Base-by-base conservation (phyloP, 441 rosid genomes). In the Pelargonium citronellum region DNA sequence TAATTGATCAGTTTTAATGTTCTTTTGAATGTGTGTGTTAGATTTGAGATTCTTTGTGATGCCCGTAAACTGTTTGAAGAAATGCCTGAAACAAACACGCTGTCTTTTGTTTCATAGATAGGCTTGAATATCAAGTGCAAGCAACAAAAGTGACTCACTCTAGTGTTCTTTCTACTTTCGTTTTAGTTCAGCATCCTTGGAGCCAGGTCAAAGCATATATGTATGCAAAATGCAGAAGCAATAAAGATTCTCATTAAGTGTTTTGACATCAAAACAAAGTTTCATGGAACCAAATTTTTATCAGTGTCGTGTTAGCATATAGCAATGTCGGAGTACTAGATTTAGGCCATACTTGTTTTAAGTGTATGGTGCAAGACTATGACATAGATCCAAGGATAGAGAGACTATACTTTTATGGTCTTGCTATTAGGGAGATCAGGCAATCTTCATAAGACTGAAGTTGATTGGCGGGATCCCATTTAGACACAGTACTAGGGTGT, bases 181-280 rank as follows among this genome's bases (percentile, higher is more conserved):
- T 78, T 90, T 97, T 79, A 75, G 88, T 80, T 78, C 89, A 80
- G 92, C 99, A 22, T 86, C 90, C 71, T 69, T 90, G 77, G 91
- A 88, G 60, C 86, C 84, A 17, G 96, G 95, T 27, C 30, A 92
- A 83, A 87, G 88, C 34, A 80, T 24, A 92, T 76, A 95, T 92
- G 98, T 92, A 92, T 77, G 92, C 99, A 47, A 91, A 91, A 81
- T 91, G 97, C 58, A 95, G 99, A 67, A 83, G 80, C 51, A 86
- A 90, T 71, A 73, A 77, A 67, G 83, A 82, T 65, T 91, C 96
- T 12, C 81, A 80, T 5, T 73, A 82, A 63, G 85, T 81, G 58
- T 24, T 92, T 95, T 82, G 82, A 84, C 55, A 75, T 27, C 75
- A 65, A 68, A 86, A 87, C 66, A 80, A 73, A 71, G 86, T 90